Evolutionary conservation across 1,284 basidiomycete genomes (phyloP).

Genomic region (Sporisorium graminicola): DNA sequence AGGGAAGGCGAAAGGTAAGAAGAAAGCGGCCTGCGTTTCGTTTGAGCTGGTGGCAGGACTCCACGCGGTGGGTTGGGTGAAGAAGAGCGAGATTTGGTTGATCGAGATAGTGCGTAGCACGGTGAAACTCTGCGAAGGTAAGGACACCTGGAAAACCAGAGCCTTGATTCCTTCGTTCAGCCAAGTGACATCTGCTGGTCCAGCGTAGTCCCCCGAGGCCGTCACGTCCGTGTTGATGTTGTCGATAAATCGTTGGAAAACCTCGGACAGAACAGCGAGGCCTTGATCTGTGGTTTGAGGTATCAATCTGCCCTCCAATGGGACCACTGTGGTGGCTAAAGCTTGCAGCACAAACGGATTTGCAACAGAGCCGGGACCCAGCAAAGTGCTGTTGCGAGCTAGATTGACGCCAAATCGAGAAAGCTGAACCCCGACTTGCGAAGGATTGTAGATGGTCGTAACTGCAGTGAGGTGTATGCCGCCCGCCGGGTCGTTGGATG

Average conservation of each 20-base stretch:
- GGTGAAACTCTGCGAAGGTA: conserved; percentile 78
- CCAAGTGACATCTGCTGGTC: conserved; percentile 78
- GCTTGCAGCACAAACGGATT: conserved; percentile 75
- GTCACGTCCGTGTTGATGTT: conserved; percentile 77
- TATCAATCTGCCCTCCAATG: conserved; percentile 77
- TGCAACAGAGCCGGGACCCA: conserved; percentile 77
- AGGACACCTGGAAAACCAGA: conserved; percentile 76
- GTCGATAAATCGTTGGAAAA: conserved; percentile 82
- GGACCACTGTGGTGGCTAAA: conserved; percentile 74
- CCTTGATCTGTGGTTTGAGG: conserved; percentile 75
- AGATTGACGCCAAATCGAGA: conserved; percentile 77
- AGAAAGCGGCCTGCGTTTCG: conserved; percentile 77
- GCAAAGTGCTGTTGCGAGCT: conserved; percentile 74
- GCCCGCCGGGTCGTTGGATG: conserved; percentile 80
- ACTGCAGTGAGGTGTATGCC: conserved; percentile 79
- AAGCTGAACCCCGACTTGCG: conserved; percentile 81
- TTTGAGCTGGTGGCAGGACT: conserved; percentile 76
- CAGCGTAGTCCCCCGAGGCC: conserved; percentile 78
- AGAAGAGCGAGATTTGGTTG: conserved; percentile 77
- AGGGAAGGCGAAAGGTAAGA: conserved; percentile 80
- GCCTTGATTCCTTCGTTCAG: conserved; percentile 80
- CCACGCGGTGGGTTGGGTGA: conserved; percentile 74
- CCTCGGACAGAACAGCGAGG: conserved; percentile 75
- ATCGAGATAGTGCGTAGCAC: conserved; percentile 79
- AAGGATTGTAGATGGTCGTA: conserved; percentile 78